Conservation (phyloP, 2,329 filamentous ascomycete genomes). For the Cercospora janseana region DNA sequence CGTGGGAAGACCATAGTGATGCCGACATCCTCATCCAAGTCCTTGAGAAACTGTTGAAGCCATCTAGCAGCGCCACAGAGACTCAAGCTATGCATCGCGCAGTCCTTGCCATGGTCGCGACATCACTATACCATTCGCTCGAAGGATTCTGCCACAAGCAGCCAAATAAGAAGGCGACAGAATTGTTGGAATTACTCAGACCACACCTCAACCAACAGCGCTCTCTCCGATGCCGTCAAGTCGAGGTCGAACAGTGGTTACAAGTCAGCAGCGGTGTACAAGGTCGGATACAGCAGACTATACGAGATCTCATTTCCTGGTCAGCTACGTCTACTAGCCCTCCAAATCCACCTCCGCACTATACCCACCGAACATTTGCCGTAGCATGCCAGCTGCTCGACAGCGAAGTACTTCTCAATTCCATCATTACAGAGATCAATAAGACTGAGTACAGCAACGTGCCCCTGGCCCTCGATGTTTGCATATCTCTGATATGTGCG, state of each 20-base stretch:
- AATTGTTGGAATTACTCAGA: slow-evolving; percentile 63
- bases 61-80: slow-evolving; percentile 68
- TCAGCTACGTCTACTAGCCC: slow-evolving; percentile 45
- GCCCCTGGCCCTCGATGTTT: slow-evolving; percentile 66
- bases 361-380: slow-evolving; percentile 70
- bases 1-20: slow-evolving; percentile 63
- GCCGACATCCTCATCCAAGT: slow-evolving; percentile 69
- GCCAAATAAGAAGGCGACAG: slow-evolving; percentile 66
- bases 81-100: slow-evolving; percentile 68
- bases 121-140: slow-evolving; percentile 65
- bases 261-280: slow-evolving; percentile 11
- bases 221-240: slow-evolving; percentile 60
- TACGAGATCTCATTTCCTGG: slow-evolving; percentile 67
- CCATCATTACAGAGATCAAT: slow-evolving; percentile 67
- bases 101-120: slow-evolving; percentile 69
- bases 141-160: slow-evolving; percentile 65
- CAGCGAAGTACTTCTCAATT: slow-evolving; percentile 57
- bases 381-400: slow-evolving; percentile 61
- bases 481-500: slow-evolving; percentile 66
- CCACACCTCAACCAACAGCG: slow-evolving; percentile 58
- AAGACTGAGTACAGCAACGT: slow-evolving; percentile 58
- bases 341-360: slow-evolving; percentile 58
- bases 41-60: slow-evolving; percentile 68
- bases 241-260: slow-evolving; percentile 67
- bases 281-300: slow-evolving; percentile 56